These are phyloP conservation scores for Emergomyces orientalis DNA, from an alignment of 2,329 filamentous ascomycete genomes.

Conservation along the genomic window DNA sequence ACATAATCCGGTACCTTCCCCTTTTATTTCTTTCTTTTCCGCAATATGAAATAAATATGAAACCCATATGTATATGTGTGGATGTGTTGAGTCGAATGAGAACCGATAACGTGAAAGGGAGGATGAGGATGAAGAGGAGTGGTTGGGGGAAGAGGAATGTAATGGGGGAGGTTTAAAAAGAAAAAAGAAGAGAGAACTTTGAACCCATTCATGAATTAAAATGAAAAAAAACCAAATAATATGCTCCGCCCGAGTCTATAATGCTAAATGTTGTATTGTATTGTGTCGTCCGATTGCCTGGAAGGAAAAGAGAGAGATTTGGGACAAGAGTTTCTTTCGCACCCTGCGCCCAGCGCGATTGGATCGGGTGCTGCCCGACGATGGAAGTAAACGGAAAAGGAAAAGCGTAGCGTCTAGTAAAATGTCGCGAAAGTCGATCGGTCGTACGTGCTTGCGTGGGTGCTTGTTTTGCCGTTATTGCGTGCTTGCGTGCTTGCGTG, in stretches of 20 bases:
- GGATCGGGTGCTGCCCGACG: background rate
- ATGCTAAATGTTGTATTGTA: slow-evolving; percentile 11
- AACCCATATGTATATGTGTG: background rate
- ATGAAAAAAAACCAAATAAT: slow-evolving; percentile 2
- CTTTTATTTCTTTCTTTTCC: background rate
- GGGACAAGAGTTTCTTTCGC: slow-evolving; percentile 2
- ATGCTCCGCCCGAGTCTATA: slow-evolving; percentile 19
- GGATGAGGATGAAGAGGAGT: too few relatives aligned
- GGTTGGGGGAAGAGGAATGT: too few relatives aligned
- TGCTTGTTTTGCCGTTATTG: background rate
- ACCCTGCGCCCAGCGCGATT: slow-evolving; percentile 15
- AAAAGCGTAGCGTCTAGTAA: background rate
- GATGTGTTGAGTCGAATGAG: too few relatives aligned
- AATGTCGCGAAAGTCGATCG: background rate
- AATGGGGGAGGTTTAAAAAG: too few relatives aligned
- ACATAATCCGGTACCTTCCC: background rate
- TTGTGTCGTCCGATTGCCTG: slow-evolving; percentile 11
- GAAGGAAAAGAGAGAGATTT: slow-evolving; percentile 8
- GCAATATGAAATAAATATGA: too few relatives aligned
- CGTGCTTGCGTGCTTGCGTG: background rate
- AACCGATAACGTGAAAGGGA: too few relatives aligned
- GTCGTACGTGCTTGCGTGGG: background rate
- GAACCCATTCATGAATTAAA: background rate
- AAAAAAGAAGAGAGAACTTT: too few relatives aligned
- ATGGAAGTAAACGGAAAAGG: background rate